phyloP scores from a whole-genome alignment of 257 asterid species.

The Nicotiana knightiana region DNA sequence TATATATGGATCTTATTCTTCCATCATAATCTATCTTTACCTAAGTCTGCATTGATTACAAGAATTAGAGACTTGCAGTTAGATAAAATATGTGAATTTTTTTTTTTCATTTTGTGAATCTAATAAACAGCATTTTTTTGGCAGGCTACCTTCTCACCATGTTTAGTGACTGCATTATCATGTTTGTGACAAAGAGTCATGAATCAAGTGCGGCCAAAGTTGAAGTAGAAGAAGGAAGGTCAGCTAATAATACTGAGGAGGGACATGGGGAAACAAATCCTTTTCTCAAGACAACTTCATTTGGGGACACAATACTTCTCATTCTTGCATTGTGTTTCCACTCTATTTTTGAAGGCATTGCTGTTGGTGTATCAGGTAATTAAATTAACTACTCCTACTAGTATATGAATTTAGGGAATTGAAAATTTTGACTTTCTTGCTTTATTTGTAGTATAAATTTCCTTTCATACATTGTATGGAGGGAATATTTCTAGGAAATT shows the following conservation, averaged over 20 bases:
- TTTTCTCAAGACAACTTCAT: constrained; percentile 35
- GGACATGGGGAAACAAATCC: constrained; percentile 10
- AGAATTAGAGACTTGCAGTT: background rate
- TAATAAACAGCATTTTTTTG: background rate
- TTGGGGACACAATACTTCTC: constrained; percentile 64
- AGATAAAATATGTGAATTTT: background rate
- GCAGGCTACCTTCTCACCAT: constrained; percentile 68
- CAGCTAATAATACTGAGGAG: background rate
- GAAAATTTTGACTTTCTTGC: background rate
- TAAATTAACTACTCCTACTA: background rate
- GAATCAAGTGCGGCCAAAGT: constrained; percentile 22
- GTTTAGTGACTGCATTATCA: constrained; percentile 57
- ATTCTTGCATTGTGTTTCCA: constrained; percentile 80
- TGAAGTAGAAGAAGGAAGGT: constrained; percentile 32
- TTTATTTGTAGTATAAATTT: background rate
- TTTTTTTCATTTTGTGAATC: background rate
- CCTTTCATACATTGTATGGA: background rate
- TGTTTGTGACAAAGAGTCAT: constrained; percentile 19
- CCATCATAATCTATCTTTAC: too few relatives aligned
- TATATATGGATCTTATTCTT: too few relatives aligned
- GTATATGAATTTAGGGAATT: background rate
- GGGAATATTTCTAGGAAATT: background rate
- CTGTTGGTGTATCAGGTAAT: constrained; percentile 86
- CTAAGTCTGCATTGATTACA: too few relatives aligned
- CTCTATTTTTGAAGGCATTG: constrained; percentile 87